phyloP scores from a whole-genome alignment of 345 rosid genomes.

The Sonneratia caseolaris region DNA sequence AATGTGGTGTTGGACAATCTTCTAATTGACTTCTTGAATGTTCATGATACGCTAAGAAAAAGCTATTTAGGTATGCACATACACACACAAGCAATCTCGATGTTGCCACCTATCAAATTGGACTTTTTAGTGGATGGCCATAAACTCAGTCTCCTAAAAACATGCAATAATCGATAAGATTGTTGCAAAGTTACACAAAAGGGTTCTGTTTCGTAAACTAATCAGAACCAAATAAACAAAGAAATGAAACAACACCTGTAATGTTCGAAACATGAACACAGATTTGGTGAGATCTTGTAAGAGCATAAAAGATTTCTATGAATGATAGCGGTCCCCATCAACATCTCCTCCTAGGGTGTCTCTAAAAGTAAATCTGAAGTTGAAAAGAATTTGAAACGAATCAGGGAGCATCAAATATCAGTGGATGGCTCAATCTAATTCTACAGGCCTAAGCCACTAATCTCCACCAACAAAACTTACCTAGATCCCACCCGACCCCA shows the following conservation, averaged over 20 bases:
- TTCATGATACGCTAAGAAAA: no score
- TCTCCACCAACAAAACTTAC: not conserved
- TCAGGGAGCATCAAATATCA: not conserved
- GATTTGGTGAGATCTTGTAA: not conserved
- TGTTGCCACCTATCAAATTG: no score
- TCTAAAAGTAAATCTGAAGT: not conserved
- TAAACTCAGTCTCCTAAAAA: no score
- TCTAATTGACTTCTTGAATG: no score
- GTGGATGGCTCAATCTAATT: not conserved
- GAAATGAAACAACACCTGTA: not conserved
- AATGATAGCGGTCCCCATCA: not conserved
- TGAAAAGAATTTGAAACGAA: not conserved
- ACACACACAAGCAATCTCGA: no score
- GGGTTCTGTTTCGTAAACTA: not conserved
- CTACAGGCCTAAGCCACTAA: not conserved
- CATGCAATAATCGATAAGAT: no score
- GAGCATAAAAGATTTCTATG: not conserved
- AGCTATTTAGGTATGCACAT: no score
- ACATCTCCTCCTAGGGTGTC: not conserved
- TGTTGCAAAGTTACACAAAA: not conserved
- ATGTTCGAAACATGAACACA: not conserved
- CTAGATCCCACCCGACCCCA: not conserved
- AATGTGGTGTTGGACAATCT: no score
- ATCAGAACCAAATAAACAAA: not conserved
- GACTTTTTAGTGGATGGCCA: no score